phyloP scores from a whole-genome alignment of 208 protist species.

The Naegleria lovaniensis region DNA sequence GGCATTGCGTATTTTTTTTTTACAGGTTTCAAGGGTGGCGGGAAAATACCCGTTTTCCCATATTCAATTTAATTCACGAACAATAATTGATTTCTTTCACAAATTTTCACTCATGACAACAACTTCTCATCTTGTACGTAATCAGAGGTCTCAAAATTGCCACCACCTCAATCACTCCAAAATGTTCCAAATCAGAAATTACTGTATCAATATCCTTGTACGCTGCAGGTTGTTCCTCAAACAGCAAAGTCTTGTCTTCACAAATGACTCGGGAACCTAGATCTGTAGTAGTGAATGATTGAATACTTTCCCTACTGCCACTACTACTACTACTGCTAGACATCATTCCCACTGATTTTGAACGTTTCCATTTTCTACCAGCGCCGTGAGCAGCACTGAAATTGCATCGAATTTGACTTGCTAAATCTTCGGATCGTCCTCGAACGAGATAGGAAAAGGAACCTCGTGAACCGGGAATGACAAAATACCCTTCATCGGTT shows the following conservation, averaged over 20 bases:
- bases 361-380: conserved; percentile 16
- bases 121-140: conserved; percentile 16
- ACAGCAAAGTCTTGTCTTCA: not conserved
- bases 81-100: too few relatives aligned
- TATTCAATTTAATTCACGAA: too few relatives aligned
- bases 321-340: too few relatives aligned
- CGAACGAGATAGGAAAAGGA: not conserved
- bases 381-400: not conserved
- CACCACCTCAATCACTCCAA: not conserved
- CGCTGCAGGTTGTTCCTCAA: not conserved
- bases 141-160: conserved; percentile 8
- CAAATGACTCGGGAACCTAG: conserved; percentile 1
- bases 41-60: too few relatives aligned
- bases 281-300: not conserved
- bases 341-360: not conserved
- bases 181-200: not conserved
- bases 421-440: not conserved
- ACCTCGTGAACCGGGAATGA: conserved; percentile 14
- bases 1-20: too few relatives aligned
- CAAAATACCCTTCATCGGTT: not conserved
- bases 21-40: too few relatives aligned
- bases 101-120: too few relatives aligned
- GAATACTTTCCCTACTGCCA: not conserved
- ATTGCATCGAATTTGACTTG: not conserved
- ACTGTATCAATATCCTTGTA: conserved; percentile 22